A percentile compares a stretch with the other conserved stretches of the same genome.
These are phyloP conservation scores for Hypericum perforatum DNA, from an alignment of 345 rosid species.

Conservation along the genomic window DNA sequence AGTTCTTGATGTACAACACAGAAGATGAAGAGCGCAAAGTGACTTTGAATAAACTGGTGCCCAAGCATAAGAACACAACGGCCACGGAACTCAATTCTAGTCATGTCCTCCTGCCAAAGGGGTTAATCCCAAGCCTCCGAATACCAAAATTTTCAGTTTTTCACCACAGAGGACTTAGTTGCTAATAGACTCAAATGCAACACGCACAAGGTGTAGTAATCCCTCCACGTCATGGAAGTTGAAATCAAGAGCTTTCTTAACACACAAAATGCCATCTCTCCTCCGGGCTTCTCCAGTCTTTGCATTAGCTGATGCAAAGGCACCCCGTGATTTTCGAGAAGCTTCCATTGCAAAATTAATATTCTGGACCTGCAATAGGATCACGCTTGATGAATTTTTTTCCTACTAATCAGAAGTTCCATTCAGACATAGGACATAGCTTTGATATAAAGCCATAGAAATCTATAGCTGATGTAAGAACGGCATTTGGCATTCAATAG, in stretches of 20 bases:
- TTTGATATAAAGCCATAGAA: not conserved
- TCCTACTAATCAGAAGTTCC: not conserved
- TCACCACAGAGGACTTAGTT: slow-evolving; percentile 29
- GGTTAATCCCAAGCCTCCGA: no score
- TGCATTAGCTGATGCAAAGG: slow-evolving; percentile 51
- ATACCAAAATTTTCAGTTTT: not conserved
- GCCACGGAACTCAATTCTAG: no score
- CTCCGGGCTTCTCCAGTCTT: slow-evolving; percentile 40
- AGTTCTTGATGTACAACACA: no score
- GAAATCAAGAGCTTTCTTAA: slow-evolving; percentile 84
- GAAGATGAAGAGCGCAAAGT: no score
- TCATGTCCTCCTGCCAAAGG: no score
- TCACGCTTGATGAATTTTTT: not conserved
- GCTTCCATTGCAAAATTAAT: slow-evolving; percentile 89
- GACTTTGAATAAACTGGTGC: no score
- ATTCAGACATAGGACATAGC: no score
- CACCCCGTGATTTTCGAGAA: slow-evolving; percentile 66
- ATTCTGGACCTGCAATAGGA: slow-evolving; percentile 57
- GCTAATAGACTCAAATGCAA: slow-evolving; percentile 73
- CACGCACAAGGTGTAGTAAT: slow-evolving; percentile 61
- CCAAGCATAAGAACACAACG: no score
- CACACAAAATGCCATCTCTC: slow-evolving; percentile 50
- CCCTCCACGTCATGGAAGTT: slow-evolving; percentile 89
- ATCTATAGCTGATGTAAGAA: not conserved
- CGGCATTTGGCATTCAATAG: no score